Evolutionary conservation across 2,329 filamentous ascomycete species (phyloP).

Genomic region (Herpotrichia juniperi): DNA sequence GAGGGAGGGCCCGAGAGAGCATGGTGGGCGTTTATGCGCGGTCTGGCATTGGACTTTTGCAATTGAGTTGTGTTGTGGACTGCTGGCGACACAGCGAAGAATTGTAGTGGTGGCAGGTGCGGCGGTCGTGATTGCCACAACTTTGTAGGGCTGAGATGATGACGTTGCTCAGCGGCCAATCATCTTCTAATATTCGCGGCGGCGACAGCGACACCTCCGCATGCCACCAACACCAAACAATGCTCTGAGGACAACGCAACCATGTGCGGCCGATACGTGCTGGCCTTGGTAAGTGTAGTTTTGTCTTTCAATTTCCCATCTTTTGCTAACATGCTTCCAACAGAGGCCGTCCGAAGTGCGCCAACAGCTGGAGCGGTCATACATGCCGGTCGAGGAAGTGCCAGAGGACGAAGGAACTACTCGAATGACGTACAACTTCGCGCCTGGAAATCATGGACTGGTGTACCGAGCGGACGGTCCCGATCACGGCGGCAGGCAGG

Average conservation of each 20-base stretch:
- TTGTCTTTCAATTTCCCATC: background rate
- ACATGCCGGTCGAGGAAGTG: conserved; percentile 74
- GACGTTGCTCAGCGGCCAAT: conserved; percentile 37
- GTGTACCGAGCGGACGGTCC: conserved; percentile 81
- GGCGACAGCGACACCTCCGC: conserved; percentile 17
- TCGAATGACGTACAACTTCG: conserved; percentile 88
- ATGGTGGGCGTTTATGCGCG: conserved; percentile 28
- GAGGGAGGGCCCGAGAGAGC: conserved; percentile 43
- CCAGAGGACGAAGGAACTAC: conserved; percentile 72
- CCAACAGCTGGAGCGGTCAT: conserved; percentile 72
- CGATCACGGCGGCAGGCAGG: conserved; percentile 57
- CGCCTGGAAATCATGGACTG: conserved; percentile 82
- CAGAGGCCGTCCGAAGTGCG: conserved; percentile 80
- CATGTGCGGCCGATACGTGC: conserved; percentile 73
- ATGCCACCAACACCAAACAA: conserved; percentile 13
- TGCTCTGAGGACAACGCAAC: conserved; percentile 22
- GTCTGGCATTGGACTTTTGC: conserved; percentile 8
- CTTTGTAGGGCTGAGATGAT: conserved; percentile 40
- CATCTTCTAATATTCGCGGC: conserved; percentile 18
- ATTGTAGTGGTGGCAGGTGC: conserved; percentile 19
- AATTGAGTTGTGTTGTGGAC: conserved; percentile 11
- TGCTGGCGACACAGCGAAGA: conserved; percentile 16
- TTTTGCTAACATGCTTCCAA: conserved; percentile 17
- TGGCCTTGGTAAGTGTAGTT: conserved; percentile 62
- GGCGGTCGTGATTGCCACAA: conserved; percentile 24